phyloP scores from a whole-genome alignment of 2,329 filamentous ascomycete genomes.

The Ophiostoma quercus region DNA sequence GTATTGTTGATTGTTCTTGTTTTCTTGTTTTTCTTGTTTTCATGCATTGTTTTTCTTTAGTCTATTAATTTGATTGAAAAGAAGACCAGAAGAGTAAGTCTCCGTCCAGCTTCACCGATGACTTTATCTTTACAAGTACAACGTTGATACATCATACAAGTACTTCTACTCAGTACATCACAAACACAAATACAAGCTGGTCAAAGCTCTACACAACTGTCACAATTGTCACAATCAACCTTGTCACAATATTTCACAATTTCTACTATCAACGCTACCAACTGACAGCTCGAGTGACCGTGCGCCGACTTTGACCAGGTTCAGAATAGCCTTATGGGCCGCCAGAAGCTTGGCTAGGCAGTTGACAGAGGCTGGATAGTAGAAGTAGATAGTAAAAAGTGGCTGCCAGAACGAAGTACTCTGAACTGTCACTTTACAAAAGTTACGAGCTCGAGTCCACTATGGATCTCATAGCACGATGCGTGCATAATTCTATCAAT shows the following conservation, averaged over 20 bases:
- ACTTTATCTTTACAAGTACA: too few relatives aligned
- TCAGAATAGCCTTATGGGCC: neutral
- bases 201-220: too few relatives aligned
- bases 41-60: neutral
- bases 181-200: too few relatives aligned
- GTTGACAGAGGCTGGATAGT: neutral
- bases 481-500: neutral
- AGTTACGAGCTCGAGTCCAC: neutral
- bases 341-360: conserved; percentile 2
- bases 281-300: neutral
- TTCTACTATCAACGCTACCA: neutral
- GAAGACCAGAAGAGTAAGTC: neutral
- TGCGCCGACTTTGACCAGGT: neutral
- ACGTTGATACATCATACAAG: too few relatives aligned
- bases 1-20: neutral
- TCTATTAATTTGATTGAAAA: neutral
- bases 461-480: too few relatives aligned
- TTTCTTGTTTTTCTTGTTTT: too few relatives aligned
- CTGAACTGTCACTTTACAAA: neutral
- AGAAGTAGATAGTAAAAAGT: too few relatives aligned
- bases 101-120: neutral
- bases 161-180: too few relatives aligned
- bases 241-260: neutral
- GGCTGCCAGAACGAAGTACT: too few relatives aligned
- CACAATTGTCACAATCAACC: neutral